Percentiles rank a stretch among this genome's conserved stretches.
Evolutionary conservation across 1,284 basidiomycete genomes (phyloP).

Genomic region (Caloboletus firmus): DNA sequence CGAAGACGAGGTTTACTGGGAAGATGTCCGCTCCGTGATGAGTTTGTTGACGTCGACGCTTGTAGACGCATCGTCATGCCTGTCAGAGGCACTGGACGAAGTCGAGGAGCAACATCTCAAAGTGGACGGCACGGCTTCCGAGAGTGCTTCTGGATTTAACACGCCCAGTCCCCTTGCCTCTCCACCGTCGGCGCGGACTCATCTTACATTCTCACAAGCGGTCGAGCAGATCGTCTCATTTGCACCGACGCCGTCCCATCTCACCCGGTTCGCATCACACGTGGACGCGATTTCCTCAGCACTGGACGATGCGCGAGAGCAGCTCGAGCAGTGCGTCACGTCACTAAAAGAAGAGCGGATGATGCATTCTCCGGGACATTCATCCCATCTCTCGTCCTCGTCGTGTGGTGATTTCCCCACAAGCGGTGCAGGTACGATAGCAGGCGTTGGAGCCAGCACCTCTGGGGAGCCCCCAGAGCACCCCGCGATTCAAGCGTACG

Average conservation of each 20-base stretch:
- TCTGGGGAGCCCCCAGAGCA: slow-evolving; percentile 31
- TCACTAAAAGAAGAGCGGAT: slow-evolving; percentile 45
- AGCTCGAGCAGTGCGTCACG: slow-evolving; percentile 59
- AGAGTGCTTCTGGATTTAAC: slow-evolving; percentile 9
- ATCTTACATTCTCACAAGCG: slow-evolving; percentile 31
- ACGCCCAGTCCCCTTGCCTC: slow-evolving; percentile 17
- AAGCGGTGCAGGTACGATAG: neutral
- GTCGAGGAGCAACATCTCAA: slow-evolving; percentile 40
- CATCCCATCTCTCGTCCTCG: slow-evolving; percentile 21
- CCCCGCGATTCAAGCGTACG: slow-evolving; percentile 64
- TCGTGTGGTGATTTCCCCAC: slow-evolving; percentile 5
- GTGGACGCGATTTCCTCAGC: slow-evolving; percentile 66
- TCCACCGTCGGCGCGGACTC: slow-evolving; percentile 6
- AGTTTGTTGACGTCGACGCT: slow-evolving; percentile 63
- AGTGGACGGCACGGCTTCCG: slow-evolving; percentile 9
- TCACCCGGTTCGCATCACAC: slow-evolving; percentile 68
- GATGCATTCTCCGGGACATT: slow-evolving; percentile 24
- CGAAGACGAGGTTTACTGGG: slow-evolving; percentile 74
- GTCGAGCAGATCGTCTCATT: slow-evolving; percentile 45
- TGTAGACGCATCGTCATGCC: slow-evolving; percentile 57
- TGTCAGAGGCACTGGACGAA: slow-evolving; percentile 61
- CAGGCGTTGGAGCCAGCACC: neutral
- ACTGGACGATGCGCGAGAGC: slow-evolving; percentile 63
- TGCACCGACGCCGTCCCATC: slow-evolving; percentile 66
- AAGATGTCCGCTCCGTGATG: slow-evolving; percentile 74